These are phyloP conservation scores for Saccharomycopsis lassenensis DNA, from an alignment of 805 yeast species.

Conservation along the genomic window DNA sequence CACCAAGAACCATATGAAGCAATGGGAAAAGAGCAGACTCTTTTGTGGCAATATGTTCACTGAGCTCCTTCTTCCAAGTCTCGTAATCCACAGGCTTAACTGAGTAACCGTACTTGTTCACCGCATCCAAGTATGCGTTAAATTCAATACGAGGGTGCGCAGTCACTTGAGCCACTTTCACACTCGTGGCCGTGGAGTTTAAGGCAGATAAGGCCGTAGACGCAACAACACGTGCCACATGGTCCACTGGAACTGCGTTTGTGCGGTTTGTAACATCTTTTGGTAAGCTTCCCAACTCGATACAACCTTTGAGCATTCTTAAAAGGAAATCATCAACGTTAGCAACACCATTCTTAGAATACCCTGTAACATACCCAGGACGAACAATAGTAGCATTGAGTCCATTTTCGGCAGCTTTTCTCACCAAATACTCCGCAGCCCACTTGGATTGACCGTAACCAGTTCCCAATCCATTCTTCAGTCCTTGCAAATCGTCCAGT, in stretches of 20 bases:
- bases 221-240: slow-evolving; percentile 84
- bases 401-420: slow-evolving; percentile 83
- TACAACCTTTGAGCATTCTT: slow-evolving; percentile 90
- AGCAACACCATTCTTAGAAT: slow-evolving; percentile 70
- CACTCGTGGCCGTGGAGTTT: slow-evolving; percentile 21
- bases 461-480: slow-evolving; percentile 69
- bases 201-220: slow-evolving; percentile 70
- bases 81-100: slow-evolving; percentile 55
- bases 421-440: slow-evolving; percentile 86
- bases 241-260: slow-evolving; percentile 97
- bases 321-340: slow-evolving; percentile 95
- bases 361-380: slow-evolving; percentile 95
- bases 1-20: slow-evolving; percentile 86
- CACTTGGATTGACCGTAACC: slow-evolving; percentile 98
- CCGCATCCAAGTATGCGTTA: slow-evolving; percentile 58
- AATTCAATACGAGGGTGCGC: slow-evolving; percentile 88
- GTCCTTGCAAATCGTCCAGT: slow-evolving; percentile 72
- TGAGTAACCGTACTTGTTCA: slow-evolving; percentile 63
- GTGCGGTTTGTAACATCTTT: slow-evolving; percentile 69
- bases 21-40: slow-evolving; percentile 89
- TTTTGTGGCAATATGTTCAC: slow-evolving; percentile 48
- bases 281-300: slow-evolving; percentile 78
- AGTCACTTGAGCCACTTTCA: slow-evolving; percentile 88
- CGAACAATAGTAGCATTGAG: slow-evolving; percentile 81
- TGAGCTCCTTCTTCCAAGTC: slow-evolving; percentile 69